Conservation (phyloP, 2,329 filamentous ascomycete species). For the Biscogniauxia sp. region DNA sequence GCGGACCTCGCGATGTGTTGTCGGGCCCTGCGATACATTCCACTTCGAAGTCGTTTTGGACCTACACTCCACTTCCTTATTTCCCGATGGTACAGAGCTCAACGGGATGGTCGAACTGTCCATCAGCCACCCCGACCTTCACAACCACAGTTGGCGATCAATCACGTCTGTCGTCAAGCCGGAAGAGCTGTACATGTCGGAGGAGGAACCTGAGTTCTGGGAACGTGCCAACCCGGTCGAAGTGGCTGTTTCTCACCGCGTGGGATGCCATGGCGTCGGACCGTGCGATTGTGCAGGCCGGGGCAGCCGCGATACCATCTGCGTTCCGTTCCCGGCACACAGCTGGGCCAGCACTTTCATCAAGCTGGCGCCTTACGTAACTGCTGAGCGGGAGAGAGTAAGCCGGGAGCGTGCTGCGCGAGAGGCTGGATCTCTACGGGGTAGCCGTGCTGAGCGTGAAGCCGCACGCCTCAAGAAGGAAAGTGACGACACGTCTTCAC, state of each 20-base stretch:
- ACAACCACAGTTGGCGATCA: constrained; percentile 60
- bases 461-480: constrained; percentile 30
- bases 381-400: constrained; percentile 31
- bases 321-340: constrained; percentile 56
- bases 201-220: constrained; percentile 40
- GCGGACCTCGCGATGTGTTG: constrained; percentile 32
- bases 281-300: constrained; percentile 51
- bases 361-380: constrained; percentile 52
- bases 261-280: constrained; percentile 44
- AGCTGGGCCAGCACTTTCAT: constrained; percentile 59
- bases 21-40: constrained; percentile 53
- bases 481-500: constrained; percentile 32
- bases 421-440: constrained; percentile 20
- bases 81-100: constrained; percentile 59
- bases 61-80: constrained; percentile 54
- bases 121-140: constrained; percentile 51
- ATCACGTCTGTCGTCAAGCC: constrained; percentile 58
- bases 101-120: constrained; percentile 59
- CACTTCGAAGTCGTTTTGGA: constrained; percentile 63
- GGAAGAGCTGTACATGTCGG: constrained; percentile 47
- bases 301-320: constrained; percentile 47
- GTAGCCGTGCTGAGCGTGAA: constrained; percentile 27
- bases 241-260: constrained; percentile 47
- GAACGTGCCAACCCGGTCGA: constrained; percentile 51
- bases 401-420: constrained; percentile 25